Evolutionary conservation across 768 basidiomycete species (phyloP).

Genomic region (Hygrophoropsis aurantiaca): DNA sequence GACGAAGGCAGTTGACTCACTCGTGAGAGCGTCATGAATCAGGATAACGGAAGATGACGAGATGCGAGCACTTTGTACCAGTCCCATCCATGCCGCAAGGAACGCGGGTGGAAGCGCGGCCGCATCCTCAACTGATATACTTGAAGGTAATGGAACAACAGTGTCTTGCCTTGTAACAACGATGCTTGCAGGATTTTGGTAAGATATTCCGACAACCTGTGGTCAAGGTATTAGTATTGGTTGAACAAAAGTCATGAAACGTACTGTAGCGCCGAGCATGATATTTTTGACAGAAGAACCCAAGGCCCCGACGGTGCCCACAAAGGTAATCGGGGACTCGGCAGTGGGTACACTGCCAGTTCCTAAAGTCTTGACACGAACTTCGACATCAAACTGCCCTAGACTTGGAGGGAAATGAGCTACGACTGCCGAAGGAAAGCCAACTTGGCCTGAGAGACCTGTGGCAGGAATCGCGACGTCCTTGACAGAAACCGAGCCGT

Average conservation of each 20-base stretch:
- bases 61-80: slow-evolving; percentile 17
- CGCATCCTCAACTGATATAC: slow-evolving; percentile 14
- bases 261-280: neutral
- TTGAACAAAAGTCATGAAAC: neutral
- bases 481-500: slow-evolving; percentile 23
- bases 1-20: slow-evolving; percentile 8
- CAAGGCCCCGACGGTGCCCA: neutral
- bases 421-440: neutral
- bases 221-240: neutral
- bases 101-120: slow-evolving; percentile 20
- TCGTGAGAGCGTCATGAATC: slow-evolving; percentile 25
- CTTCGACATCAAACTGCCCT: slow-evolving; percentile 2
- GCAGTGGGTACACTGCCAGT: neutral
- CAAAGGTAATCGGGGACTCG: neutral
- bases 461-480: slow-evolving; percentile 2
- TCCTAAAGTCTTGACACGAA: slow-evolving; percentile 1
- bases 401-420: slow-evolving; percentile 7
- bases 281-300: neutral
- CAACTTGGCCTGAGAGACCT: neutral
- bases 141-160: slow-evolving; percentile 12
- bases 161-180: slow-evolving; percentile 1
- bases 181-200: neutral
- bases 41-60: slow-evolving; percentile 21
- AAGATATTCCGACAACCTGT: slow-evolving; percentile 1
- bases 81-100: slow-evolving; percentile 27